Base-by-base conservation (phyloP, 495 filamentous ascomycete genomes). In the Immersiella caudata region DNA sequence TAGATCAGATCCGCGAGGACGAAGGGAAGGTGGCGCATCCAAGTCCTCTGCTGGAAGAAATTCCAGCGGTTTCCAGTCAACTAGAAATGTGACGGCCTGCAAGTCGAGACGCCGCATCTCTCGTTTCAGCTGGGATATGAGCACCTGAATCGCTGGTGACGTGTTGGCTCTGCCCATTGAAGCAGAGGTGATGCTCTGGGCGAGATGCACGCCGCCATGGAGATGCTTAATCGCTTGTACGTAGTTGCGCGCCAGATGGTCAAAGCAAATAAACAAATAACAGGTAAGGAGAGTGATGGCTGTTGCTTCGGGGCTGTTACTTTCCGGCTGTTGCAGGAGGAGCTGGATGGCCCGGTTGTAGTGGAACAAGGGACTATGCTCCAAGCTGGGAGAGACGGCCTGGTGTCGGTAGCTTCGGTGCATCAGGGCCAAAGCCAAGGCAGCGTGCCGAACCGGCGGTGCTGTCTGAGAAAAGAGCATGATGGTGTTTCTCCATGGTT, bases 171-270 rank as follows among this genome's bases (percentile, higher is more conserved):
- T 55, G 22, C 22, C 51, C 7, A 55, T 9, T 8, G n/a, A 12
- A 20, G 52, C 52, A 1, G 12, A 6, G 3, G 4, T 22, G 14
- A 56, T 56, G 52, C 16, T 56, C 2, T 11, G 52, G 2, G 16
- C 2, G 2, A 56, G 52, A 2, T 56, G 14, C 52, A 56, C 52
- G 4, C 52, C 52, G 2, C 52, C 16, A 22, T 11, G 52, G 2
- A 56, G 16, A 21, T 56, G 52, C 52, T 56, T 56, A 18, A 56
- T 56, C 52, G 52, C 52, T 22, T 56, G 16, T 56, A 56, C 52
- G 18, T 56, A 56, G 52, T 56, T 56, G 18, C 52, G 4, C 22
- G 52, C 52, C 18, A 56, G 52, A 25, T 56, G 16, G 11, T 56
- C 52, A 22, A 56, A 56, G 22, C 52, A 56, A 1, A 56, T 22